phyloP scores from a whole-genome alignment of 1,139 yeast genomes.

The Saccharomycopsis phalli region DNA sequence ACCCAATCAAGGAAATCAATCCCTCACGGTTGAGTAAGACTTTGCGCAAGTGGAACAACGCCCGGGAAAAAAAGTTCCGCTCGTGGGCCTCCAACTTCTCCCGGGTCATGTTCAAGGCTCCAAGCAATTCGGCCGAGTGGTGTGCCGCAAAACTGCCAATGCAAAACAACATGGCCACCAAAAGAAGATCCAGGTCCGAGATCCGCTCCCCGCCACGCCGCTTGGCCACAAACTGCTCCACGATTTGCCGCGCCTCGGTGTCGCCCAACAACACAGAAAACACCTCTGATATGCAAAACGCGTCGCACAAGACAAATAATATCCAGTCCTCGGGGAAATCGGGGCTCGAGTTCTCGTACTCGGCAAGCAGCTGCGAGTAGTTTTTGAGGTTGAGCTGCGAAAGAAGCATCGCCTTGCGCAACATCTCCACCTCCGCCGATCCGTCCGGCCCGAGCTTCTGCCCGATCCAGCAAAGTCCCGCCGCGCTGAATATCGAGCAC shows the following conservation, averaged over 20 bases:
- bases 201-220: neutral
- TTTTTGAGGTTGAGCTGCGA: slow-evolving; percentile 87
- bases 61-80: neutral
- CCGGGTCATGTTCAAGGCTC: neutral
- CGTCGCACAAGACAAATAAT: neutral
- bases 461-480: slow-evolving; percentile 1
- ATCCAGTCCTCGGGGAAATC: neutral
- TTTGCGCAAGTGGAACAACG: too few relatives aligned
- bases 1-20: neutral
- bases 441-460: neutral
- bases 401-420: slow-evolving; percentile 80
- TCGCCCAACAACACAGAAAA: neutral
- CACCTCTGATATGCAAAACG: neutral
- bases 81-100: neutral
- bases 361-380: slow-evolving; percentile 63
- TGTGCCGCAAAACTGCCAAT: too few relatives aligned
- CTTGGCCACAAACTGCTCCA: neutral
- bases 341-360: slow-evolving; percentile 26
- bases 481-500: slow-evolving; percentile 5
- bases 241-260: neutral
- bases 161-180: too few relatives aligned
- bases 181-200: neutral
- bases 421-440: slow-evolving; percentile 35
- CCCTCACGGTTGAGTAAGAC: neutral
- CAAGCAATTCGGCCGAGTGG: neutral